A percentile compares a stretch with the other conserved stretches of the same genome.
Conservation (phyloP, 768 basidiomycete species). For the Asterophora parasitica region DNA sequence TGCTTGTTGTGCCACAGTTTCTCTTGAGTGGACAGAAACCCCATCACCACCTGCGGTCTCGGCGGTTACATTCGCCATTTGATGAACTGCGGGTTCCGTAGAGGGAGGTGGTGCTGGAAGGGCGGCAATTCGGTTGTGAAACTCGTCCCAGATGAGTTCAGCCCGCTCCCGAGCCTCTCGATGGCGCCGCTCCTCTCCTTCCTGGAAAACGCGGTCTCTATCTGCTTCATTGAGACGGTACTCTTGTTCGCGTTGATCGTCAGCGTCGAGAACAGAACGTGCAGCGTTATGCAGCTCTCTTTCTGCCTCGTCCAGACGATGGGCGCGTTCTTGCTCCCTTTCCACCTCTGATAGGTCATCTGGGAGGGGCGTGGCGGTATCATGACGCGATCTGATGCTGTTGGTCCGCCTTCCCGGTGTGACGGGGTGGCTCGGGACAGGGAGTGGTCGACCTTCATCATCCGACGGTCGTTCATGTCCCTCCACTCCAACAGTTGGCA, state of each 20-base stretch:
- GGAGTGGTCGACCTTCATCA: slow-evolving; percentile 14
- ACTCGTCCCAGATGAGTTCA: slow-evolving; percentile 40
- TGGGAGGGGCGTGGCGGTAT: slow-evolving; percentile 32
- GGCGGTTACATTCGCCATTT: slow-evolving; percentile 11
- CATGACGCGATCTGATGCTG: slow-evolving; percentile 21
- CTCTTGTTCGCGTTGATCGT: slow-evolving; percentile 58
- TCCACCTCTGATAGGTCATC: slow-evolving; percentile 35
- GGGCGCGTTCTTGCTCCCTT: slow-evolving; percentile 47
- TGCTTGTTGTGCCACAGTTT: slow-evolving; percentile 45
- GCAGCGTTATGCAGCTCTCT: slow-evolving; percentile 43
- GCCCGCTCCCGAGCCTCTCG: slow-evolving; percentile 48
- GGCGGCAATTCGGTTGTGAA: slow-evolving; percentile 33
- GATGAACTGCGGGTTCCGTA: slow-evolving; percentile 12
- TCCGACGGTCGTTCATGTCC: background rate
- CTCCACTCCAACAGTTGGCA: background rate
- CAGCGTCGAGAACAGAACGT: slow-evolving; percentile 50
- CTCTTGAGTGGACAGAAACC: slow-evolving; percentile 33
- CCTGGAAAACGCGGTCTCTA: slow-evolving; percentile 55
- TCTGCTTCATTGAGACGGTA: slow-evolving; percentile 65
- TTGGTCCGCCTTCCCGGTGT: slow-evolving; percentile 1
- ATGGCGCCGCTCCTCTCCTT: slow-evolving; percentile 54
- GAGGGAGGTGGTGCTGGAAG: slow-evolving; percentile 23
- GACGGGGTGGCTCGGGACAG: slow-evolving; percentile 8
- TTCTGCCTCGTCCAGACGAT: slow-evolving; percentile 49
- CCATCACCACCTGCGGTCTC: slow-evolving; percentile 25